Evolutionary conservation across 352 stramenopile genomes (phyloP), one percentile per base, ranked within the genome.

Genomic region (Phytophthora pisi): DNA sequence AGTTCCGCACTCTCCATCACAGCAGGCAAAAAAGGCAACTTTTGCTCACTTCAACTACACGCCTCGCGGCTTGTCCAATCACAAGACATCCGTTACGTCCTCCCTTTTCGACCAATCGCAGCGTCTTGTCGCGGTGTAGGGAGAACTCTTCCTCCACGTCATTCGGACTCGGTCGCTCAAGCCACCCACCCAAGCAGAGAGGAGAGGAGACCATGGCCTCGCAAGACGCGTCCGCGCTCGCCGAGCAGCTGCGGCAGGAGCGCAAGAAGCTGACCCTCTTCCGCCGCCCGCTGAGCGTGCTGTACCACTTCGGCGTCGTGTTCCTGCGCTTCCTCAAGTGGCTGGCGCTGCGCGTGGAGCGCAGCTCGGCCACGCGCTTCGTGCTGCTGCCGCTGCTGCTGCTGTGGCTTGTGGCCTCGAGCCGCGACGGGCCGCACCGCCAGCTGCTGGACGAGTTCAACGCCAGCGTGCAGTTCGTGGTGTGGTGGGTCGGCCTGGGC

Each of bases 401-500:
- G 24, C 20, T 85, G 23, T 96, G 89, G 89, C 50, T 90, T 43
- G 68, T 64, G 5, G 84, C 87, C n/a, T 88, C 86, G n/a, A 68
- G 83, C 30, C 63, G 77, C 8, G 77, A 92, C 10, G 89, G 89
- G n/a, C 64, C 84, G 16, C 87, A 96, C 74, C 89, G 90, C 45
- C 57, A 57, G 43, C 43, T 89, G n/a, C 74, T 96, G 42, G 86
- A 95, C 60, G 84, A 95, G 60, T 89, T 96, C 75, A 95, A 95
- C 72, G 72, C 69, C 50, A 86, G 82, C 36, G 81, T 90, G 63
- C 79, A 96, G 79, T 98, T 97, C 73, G 78, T 97, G 30, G 86
- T 95, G 47, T 98, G 93, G 91, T 98, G 95, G 95, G 80, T 98
- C 51, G 91, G 93, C 1, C 87, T 98, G 23, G 95, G 95, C 53